Evolutionary conservation across 2,329 filamentous ascomycete species (phyloP).

Genomic region (Elsinoe necatrix): DNA sequence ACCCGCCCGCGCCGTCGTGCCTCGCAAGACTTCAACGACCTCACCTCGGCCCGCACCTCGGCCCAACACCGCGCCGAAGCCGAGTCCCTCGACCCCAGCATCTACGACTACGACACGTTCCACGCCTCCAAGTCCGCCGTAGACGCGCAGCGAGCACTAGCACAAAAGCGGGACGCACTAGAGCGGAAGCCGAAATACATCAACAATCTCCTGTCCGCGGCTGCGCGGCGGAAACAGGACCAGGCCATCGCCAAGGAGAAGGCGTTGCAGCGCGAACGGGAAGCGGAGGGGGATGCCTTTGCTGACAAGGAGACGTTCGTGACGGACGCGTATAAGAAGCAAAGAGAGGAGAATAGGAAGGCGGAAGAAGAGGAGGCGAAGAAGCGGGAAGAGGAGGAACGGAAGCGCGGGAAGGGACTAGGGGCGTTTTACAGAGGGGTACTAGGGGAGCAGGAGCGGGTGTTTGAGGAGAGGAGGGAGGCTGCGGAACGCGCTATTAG

Average conservation of each 20-base stretch:
- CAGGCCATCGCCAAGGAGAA: constrained; percentile 72
- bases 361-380: constrained; percentile 63
- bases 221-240: constrained; percentile 69
- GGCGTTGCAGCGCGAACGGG: constrained; percentile 66
- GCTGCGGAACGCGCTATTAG: constrained; percentile 46
- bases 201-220: constrained; percentile 61
- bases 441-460: constrained; percentile 60
- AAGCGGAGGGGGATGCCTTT: constrained; percentile 72
- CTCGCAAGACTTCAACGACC: constrained; percentile 50
- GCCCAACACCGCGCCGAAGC: constrained; percentile 58
- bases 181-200: constrained; percentile 71
- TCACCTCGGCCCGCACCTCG: constrained; percentile 56
- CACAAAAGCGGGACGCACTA: constrained; percentile 44
- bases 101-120: constrained; percentile 79
- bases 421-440: constrained; percentile 68
- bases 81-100: constrained; percentile 58
- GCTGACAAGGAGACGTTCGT: constrained; percentile 81
- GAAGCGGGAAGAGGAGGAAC: constrained; percentile 57
- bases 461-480: constrained; percentile 60
- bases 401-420: constrained; percentile 57
- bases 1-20: constrained; percentile 18
- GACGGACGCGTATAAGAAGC: constrained; percentile 71
- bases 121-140: constrained; percentile 64
- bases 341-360: constrained; percentile 65
- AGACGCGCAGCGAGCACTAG: constrained; percentile 48